Base-by-base conservation (phyloP, 305 asterid genomes). In the Fraxinus latifolia region DNA sequence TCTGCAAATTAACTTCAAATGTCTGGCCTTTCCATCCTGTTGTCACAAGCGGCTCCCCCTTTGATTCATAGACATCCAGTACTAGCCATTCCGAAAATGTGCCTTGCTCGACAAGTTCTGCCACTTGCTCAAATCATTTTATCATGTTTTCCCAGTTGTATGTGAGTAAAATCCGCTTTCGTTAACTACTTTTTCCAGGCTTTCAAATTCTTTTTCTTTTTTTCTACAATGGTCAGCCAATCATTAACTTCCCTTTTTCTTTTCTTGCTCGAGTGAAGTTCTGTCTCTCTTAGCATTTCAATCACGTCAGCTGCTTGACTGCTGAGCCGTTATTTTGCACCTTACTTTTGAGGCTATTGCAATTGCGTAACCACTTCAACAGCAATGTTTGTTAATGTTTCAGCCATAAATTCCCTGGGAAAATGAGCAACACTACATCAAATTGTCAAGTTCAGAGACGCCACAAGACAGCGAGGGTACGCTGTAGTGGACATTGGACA, bases 1-100 rank as follows among this genome's bases (percentile, higher is more conserved):
- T 14, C 27, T 21, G 25, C 50, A 82, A 7, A 68, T 23, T 77
- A 6, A 7, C 12, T 14, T 31, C 42, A 77, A 82, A 44, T 44
- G 55, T 6, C 53, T 32, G 62, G 4, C 84, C 81, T 60, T 82
- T 77, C 81, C 62, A 32, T 58, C 68, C 37, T 44, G n/a, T 68
- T 50, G 37, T 50, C 21, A 77, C 77, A 60, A 82, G 44, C 2
- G 72, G 78, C 12, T 55, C n/a, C 27, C 17, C 44, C 21, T 65
- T 76, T 7, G 7, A 12, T 21, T 65, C 72, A 2, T 19, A 0
- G 0, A 19, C 31, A 8, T 21, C 34, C 1, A 68, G 44, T 70
- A 77, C n/a, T 11, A 12, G 21, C 71, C 62, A 78, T 17, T 53
- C 78, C 9, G 60, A 33, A 77, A 77, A 77, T 47, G 34, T 55